phyloP scores from a whole-genome alignment of 148 eudicot species.

The Beta vulgaris region DNA sequence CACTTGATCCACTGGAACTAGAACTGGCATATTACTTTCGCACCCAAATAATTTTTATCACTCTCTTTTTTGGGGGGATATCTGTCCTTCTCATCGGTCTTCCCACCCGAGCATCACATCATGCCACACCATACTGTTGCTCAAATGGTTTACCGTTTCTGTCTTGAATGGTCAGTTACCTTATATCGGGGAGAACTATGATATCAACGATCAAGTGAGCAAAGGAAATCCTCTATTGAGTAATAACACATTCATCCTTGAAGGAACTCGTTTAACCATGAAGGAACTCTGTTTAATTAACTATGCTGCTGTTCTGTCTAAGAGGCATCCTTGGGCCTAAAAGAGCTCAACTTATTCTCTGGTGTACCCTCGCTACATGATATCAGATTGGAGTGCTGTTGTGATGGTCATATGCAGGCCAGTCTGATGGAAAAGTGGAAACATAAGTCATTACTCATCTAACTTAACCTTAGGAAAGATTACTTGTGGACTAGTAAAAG shows the following conservation, averaged over 20 bases:
- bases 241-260: background rate
- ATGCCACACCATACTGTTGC: background rate
- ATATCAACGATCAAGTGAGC: background rate
- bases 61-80: background rate
- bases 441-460: background rate
- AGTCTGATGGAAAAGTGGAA: background rate
- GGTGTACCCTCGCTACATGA: no score
- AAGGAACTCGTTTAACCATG: background rate
- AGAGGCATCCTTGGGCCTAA: background rate
- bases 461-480: background rate
- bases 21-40: background rate
- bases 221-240: background rate
- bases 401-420: background rate
- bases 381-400: no score
- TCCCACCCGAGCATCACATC: background rate
- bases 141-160: background rate
- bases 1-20: no score
- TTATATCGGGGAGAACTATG: background rate
- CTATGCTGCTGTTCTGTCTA: background rate
- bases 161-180: background rate
- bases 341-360: no score
- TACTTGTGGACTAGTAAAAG: background rate
- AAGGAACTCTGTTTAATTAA: background rate
- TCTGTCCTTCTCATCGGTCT: background rate
- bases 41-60: background rate